Conservation (phyloP, 75 land plant genomes). For the Pseudotsuga menziesii region DNA sequence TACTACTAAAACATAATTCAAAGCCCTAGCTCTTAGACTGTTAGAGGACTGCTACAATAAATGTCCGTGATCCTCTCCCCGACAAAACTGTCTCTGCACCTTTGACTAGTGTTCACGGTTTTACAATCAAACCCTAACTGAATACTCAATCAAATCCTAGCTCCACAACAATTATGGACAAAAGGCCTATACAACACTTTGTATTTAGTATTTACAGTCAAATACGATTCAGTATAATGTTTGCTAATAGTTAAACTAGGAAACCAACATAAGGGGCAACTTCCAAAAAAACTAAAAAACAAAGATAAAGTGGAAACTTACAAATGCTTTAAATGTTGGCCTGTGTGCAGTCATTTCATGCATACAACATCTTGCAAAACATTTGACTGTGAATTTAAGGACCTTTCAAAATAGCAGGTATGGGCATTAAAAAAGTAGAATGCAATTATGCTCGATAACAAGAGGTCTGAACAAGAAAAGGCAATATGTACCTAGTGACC, state of each 20-base stretch:
- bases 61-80: too few species aligned
- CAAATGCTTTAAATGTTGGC: constrained; percentile 99
- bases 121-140: too few species aligned
- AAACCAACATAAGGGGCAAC: background rate
- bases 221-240: background rate
- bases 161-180: too few species aligned
- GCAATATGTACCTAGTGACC: constrained; percentile 71
- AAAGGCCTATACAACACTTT: too few species aligned
- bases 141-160: too few species aligned
- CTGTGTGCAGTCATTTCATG: constrained; percentile 93
- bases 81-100: too few species aligned
- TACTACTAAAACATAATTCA: too few species aligned
- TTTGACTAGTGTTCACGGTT: too few species aligned
- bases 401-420: constrained; percentile 10
- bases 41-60: too few species aligned
- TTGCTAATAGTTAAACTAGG: background rate
- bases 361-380: constrained; percentile 80
- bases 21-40: too few species aligned
- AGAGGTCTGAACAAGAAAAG: background rate
- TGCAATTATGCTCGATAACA: background rate
- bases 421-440: background rate
- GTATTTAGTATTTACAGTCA: too few species aligned
- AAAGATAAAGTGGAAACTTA: constrained; percentile 31
- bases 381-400: background rate
- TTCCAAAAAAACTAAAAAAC: background rate